These are phyloP conservation scores for Excoecaria agallocha DNA, from an alignment of 345 rosid species.

Conservation along the genomic window DNA sequence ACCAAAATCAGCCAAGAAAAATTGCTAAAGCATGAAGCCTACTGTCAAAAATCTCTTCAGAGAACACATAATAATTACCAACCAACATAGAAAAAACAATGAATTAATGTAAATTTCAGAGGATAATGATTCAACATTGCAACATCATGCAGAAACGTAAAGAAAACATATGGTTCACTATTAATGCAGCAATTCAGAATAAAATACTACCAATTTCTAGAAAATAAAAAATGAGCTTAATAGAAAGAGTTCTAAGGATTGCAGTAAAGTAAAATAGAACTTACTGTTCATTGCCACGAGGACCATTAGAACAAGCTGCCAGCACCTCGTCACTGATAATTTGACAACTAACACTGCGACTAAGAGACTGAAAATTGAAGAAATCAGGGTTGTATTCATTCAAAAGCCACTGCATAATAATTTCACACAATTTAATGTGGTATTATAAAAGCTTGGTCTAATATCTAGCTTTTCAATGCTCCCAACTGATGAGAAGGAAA, in stretches of 20 bases:
- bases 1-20: neutral
- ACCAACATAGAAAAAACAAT: slow-evolving; percentile 4
- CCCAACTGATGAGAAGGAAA: neutral
- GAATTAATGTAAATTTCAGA: neutral
- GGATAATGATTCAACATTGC: neutral
- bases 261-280: slow-evolving; percentile 2
- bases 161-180: neutral
- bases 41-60: neutral
- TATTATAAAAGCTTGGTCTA: neutral
- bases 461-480: neutral
- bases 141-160: neutral
- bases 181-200: neutral
- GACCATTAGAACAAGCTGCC: slow-evolving; percentile 68
- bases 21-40: neutral
- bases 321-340: slow-evolving; percentile 73
- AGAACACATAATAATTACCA: neutral
- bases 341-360: slow-evolving; percentile 62
- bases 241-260: neutral
- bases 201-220: neutral
- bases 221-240: neutral
- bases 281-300: slow-evolving; percentile 90
- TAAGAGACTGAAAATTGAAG: slow-evolving; percentile 50
- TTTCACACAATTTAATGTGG: neutral
- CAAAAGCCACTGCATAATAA: neutral
- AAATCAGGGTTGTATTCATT: slow-evolving; percentile 16